phyloP scores from a whole-genome alignment of 179 eudicot species.

The Nepenthes alata region DNA sequence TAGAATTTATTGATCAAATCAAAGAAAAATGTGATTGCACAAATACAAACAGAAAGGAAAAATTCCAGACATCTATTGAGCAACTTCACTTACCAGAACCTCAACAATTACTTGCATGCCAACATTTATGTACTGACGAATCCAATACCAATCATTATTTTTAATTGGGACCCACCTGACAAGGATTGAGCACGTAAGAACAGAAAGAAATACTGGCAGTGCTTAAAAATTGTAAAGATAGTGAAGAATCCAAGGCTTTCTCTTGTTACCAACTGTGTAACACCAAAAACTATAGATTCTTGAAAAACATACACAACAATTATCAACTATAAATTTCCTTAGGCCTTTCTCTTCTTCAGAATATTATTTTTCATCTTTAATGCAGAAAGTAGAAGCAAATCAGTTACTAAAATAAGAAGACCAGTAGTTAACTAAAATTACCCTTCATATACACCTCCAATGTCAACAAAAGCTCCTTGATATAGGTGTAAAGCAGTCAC shows the following conservation, averaged over 20 bases:
- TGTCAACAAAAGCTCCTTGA: slow-evolving; percentile 97
- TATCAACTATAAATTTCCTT: background rate
- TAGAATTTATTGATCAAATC: no score
- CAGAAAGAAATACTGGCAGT: background rate
- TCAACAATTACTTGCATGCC: slow-evolving; percentile 92
- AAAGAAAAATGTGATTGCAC: background rate
- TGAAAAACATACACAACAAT: no score
- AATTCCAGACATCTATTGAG: background rate
- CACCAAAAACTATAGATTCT: no score
- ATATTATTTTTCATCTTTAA: background rate
- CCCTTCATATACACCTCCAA: slow-evolving; percentile 99
- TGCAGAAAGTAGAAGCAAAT: background rate
- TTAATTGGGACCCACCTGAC: slow-evolving; percentile 95
- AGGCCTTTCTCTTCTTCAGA: no score
- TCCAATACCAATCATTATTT: slow-evolving; percentile 98
- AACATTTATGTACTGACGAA: slow-evolving; percentile 93
- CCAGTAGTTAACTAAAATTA: slow-evolving; percentile 17
- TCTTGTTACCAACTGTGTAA: no score
- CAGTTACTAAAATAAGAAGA: background rate
- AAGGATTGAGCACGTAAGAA: slow-evolving; percentile 9
- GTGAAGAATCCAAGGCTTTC: no score
- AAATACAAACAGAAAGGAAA: background rate
- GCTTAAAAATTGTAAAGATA: no score
- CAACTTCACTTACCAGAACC: slow-evolving; percentile 55
- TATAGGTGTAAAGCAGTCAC: slow-evolving; percentile 84